Evolutionary conservation across 768 basidiomycete species (phyloP).

Genomic region (Calocera cornea): DNA sequence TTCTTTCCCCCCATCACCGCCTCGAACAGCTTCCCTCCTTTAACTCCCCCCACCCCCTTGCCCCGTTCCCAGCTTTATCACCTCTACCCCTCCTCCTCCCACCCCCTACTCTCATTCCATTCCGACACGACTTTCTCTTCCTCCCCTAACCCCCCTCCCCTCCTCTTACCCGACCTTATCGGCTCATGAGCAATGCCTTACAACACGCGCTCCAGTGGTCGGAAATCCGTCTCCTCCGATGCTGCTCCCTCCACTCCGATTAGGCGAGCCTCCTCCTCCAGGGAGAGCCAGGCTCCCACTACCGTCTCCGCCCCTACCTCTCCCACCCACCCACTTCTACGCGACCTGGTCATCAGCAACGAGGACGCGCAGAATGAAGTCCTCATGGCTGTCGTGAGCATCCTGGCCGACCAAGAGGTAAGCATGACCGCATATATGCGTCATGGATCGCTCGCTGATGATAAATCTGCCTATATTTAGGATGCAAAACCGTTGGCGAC

Average conservation of each 20-base stretch:
- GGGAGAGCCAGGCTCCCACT: background rate
- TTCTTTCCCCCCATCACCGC: constrained; percentile 2
- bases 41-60: background rate
- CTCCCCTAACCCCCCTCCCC: background rate
- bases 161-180: background rate
- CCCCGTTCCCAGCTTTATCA: background rate
- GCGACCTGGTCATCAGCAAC: background rate
- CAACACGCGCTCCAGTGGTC: background rate
- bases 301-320: background rate
- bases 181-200: background rate
- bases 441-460: background rate
- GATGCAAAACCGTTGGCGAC: background rate
- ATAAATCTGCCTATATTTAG: background rate
- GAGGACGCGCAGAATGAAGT: background rate
- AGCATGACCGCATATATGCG: background rate
- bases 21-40: constrained; percentile 6
- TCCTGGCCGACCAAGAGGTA: background rate
- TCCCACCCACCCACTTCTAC: background rate
- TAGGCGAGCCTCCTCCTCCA: background rate
- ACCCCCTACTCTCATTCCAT: background rate
- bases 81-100: background rate
- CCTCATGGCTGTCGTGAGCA: background rate
- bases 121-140: background rate
- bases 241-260: background rate
- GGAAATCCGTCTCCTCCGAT: background rate